A percentile compares a stretch with the other conserved stretches of the same genome.
phyloP scores from a whole-genome alignment of 768 basidiomycete species.

The Trametes villosa region DNA sequence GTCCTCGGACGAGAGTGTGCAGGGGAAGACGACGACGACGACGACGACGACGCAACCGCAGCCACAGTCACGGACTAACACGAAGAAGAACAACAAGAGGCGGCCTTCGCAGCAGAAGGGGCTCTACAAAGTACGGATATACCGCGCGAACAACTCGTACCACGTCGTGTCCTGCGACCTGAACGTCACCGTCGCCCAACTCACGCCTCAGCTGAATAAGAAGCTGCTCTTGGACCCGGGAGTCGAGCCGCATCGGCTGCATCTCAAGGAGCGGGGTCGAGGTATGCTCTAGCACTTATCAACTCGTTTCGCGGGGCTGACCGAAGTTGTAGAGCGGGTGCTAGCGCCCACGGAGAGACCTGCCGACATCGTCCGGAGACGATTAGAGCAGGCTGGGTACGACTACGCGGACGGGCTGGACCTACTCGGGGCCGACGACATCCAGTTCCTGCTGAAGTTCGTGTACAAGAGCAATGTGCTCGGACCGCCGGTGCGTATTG shows the following conservation, averaged over 20 bases:
- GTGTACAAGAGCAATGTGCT: slow-evolving; percentile 83
- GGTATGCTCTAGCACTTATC: slow-evolving; percentile 53
- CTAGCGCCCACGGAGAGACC: slow-evolving; percentile 83
- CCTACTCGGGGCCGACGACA: slow-evolving; percentile 73
- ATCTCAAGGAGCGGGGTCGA: slow-evolving; percentile 75
- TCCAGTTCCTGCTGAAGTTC: slow-evolving; percentile 87
- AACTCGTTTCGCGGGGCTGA: too few species aligned
- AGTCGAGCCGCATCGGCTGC: slow-evolving; percentile 66
- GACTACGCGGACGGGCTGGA: slow-evolving; percentile 79
- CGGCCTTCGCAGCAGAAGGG: slow-evolving; percentile 13
- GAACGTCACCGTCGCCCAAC: slow-evolving; percentile 66
- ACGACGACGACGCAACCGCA: slow-evolving; percentile 1
- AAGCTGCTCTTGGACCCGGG: slow-evolving; percentile 56
- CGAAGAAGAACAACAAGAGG: slow-evolving; percentile 26
- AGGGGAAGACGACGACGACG: slow-evolving; percentile 16
- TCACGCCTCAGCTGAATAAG: slow-evolving; percentile 63
- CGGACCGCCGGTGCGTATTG: slow-evolving; percentile 58
- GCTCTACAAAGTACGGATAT: slow-evolving; percentile 71
- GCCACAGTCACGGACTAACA: neutral
- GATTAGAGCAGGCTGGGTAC: slow-evolving; percentile 90
- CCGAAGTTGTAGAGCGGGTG: slow-evolving; percentile 82
- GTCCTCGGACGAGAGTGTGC: slow-evolving; percentile 45
- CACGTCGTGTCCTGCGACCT: slow-evolving; percentile 70
- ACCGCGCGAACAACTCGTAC: slow-evolving; percentile 72
- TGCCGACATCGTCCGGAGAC: slow-evolving; percentile 78